Base-by-base conservation (phyloP, 2,329 filamentous ascomycete genomes). In the Microsporum ferrugineum region DNA sequence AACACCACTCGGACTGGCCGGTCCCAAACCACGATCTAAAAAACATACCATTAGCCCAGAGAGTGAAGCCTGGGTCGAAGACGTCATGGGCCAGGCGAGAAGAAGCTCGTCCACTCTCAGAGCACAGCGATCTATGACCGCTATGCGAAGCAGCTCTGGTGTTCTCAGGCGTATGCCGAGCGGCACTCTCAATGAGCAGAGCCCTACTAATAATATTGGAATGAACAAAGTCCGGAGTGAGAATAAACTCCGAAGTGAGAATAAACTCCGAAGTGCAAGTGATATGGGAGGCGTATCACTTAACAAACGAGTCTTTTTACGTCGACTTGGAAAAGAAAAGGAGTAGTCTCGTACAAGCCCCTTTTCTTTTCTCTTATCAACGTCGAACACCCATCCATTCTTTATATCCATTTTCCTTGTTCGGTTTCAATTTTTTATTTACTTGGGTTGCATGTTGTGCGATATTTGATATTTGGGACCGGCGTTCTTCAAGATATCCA, bases 61-160 rank as follows among this genome's bases (percentile, higher is more conserved):
- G 57, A 76, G 76, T 62, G 76, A 78, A 64, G 75, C 76, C 1
- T 79, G 77, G 77, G 76, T 78, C 7, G 74, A 77, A 65, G 74
- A 75, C 59, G 73, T 78, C 23, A 70, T 78, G 31, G 74, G 75
- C 39, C 75, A 77, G 66, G 76, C 76, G 5, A 69, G 76, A 47
- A 69, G 71, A 41, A 72, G 72, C 14, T 71, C 72, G 3, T 72
- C 73, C 3, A 61, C 71, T 6, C 69, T 73, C 14, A 69, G 70
- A 0, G 65, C 70, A 14, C 68, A 70, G 34, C 65, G 57, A 17
- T 61, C 66, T 49, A 58, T 59, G 53, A 47, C 64, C 61, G 29
- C 62, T 23, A 43, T 62, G 12, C 58, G 61, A 5, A 59, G 61
- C 49, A 61, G 36, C n/a, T 55, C 51, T 55, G 31, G 51, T 6